Evolutionary conservation across 1,284 basidiomycete species (phyloP), one percentile per base, ranked within the genome.

Genomic region (Peniophora sp.): DNA sequence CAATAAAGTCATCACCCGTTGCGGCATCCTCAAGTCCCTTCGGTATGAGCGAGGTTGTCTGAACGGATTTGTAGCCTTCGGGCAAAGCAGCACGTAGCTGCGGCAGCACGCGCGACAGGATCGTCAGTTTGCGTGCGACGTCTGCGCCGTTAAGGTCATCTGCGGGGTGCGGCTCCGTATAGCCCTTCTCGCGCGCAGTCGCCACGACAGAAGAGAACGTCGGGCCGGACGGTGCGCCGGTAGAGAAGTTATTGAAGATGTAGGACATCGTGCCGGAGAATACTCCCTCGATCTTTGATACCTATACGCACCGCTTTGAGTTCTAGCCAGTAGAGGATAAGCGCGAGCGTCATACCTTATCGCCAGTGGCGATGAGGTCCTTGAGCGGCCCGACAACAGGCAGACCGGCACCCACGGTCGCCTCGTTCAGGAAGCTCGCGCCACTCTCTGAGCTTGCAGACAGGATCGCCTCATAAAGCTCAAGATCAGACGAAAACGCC

Each of bases 111-210:
- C 96, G 86, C 0, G 92, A 88, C 48, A 99, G 80, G 66, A 99
- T 99, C 47, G 92, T 92, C 48, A 99, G 82, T 67, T 99, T 99
- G 48, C 96, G 85, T 1, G 95, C 95, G 24, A 99, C 97, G 67
- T 99, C 96, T 37, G 89, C 90, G 3, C 97, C 97, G 52, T 92
- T 94, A 24, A 99, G 81, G 65, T 99, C 97, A 62, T 98, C 96
- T 47, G 85, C 91, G 0, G 96, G 96, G 68, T 99, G 92, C 3
- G 97, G 97, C 73, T 99, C 96, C 90, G 96, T 99, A 71, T 96
- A 99, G 0, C 96, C 97, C 60, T 91, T 90, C 60, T 92, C 88
- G 52, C 92, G 88, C 14, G 97, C 97, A 39, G 86, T 68, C 57
- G 81, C 81, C 57, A 99, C 95, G 47, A 99, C 86, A 17, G 91